A percentile compares a stretch with the other conserved stretches of the same genome.
These are phyloP conservation scores for Globisporangium cylindrosporum DNA, from an alignment of 352 stramenopile species.

Conservation along the genomic window DNA sequence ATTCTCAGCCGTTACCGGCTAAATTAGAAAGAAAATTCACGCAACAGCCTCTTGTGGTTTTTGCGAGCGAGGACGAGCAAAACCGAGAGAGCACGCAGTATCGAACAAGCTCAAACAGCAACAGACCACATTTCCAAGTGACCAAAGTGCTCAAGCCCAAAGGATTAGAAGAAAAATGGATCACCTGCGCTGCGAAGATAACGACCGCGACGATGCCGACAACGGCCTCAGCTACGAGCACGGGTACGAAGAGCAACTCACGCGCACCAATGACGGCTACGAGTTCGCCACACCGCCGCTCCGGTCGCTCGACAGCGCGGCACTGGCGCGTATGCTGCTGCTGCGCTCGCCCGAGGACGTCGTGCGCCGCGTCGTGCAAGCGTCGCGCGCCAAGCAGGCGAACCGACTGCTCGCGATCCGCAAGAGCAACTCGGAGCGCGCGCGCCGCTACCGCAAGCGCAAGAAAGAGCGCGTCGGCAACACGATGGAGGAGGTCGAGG, in stretches of 20 bases:
- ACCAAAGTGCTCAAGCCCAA: neutral
- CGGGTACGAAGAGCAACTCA: neutral
- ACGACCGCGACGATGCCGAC: too few species aligned
- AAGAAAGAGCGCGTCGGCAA: slow-evolving; percentile 13
- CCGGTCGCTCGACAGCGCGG: neutral
- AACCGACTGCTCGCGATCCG: slow-evolving; percentile 11
- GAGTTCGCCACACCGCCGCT: too few species aligned
- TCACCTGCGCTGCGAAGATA: neutral
- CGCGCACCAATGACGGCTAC: neutral
- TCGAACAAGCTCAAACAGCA: too few species aligned
- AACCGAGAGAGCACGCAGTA: too few species aligned
- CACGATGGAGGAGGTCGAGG: slow-evolving; percentile 6
- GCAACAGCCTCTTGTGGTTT: too few species aligned
- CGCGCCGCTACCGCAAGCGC: slow-evolving; percentile 16
- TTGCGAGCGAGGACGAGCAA: too few species aligned
- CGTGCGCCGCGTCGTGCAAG: slow-evolving; percentile 3
- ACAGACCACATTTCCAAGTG: too few species aligned
- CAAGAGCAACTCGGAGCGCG: slow-evolving; percentile 21
- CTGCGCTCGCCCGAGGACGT: slow-evolving; percentile 3
- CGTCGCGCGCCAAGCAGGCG: slow-evolving; percentile 2
- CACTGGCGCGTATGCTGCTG: neutral
- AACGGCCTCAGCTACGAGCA: neutral
- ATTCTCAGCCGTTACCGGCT: too few species aligned
- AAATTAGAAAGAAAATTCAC: too few species aligned
- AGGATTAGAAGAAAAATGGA: neutral